Evolutionary conservation across 257 asterid species (phyloP), one percentile per base, ranked within the genome.

Genomic region (Nicotiana sylvestris): DNA sequence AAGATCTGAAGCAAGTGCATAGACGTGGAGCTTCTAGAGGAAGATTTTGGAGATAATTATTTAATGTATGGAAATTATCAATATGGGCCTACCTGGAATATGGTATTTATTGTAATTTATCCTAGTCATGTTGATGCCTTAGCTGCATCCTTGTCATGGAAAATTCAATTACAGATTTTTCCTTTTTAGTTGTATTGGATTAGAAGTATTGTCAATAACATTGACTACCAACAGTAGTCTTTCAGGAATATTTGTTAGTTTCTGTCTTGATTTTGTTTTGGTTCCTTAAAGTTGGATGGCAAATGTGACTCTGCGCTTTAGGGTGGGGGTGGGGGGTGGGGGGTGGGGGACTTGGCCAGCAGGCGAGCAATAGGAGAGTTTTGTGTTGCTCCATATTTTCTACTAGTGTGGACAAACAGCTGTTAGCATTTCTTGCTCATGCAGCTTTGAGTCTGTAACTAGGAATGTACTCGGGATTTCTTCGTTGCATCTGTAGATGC

Each of bases 1-100:
- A 84, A 61, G 91, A 89, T 65, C 87, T 85, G 39, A 90, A 89
- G 87, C 87, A 89, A 69, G 76, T 82, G 30, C 86, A 49, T 17
- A 86, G 82, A 77, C 94, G 86, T 12, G 89, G 94, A 82, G 25
- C 87, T 81, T 58, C 88, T 70, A 81, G 79, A 84, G 84, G 92
- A 82, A 80, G 90, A 78, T 82, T 91, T 77, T 78, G 89, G 83
- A 90, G 92, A 89, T 88, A 84, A 85, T 7, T 57, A 67, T 68
- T 66, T 46, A 81, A 70, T 49, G 46, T 18, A 74, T 4, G 80
- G 43, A 76, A 51, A 76, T 51, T 64, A 76, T 27, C 39, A 74
- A 39, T 5, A 74, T 74, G 61, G 49, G 15, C 25, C 39, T 74
- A 46, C 62, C 15, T 74, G 62, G 1, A 74, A 74, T 33, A 74